Conservation (phyloP, 805 yeast species). For the Myxozyma geophila region DNA sequence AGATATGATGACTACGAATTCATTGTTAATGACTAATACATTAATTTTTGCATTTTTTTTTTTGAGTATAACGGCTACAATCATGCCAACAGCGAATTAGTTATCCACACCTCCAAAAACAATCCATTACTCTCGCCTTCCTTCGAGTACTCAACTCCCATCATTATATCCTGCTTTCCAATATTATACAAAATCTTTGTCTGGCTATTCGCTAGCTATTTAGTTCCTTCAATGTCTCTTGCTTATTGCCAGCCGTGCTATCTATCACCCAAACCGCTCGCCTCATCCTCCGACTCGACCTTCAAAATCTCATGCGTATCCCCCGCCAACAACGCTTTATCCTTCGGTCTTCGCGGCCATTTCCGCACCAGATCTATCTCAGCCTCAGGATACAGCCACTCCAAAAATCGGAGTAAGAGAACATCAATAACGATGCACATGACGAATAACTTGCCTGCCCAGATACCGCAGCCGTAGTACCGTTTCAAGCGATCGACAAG, state of each 20-base stretch:
- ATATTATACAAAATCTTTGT: too few species aligned
- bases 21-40: too few species aligned
- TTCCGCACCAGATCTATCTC: slow-evolving; percentile 75
- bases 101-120: too few species aligned
- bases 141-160: too few species aligned
- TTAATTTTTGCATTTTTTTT: too few species aligned
- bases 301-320: slow-evolving; percentile 12
- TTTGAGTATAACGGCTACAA: too few species aligned
- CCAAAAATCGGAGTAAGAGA: slow-evolving; percentile 64
- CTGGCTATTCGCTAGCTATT: too few species aligned
- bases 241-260: neutral
- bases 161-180: too few species aligned
- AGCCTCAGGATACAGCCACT: slow-evolving; percentile 68
- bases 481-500: slow-evolving; percentile 63
- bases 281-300: slow-evolving; percentile 35
- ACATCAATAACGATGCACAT: slow-evolving; percentile 82
- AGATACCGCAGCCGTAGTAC: slow-evolving; percentile 64
- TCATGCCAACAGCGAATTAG: too few species aligned
- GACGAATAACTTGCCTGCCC: slow-evolving; percentile 86
- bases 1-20: too few species aligned
- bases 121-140: too few species aligned
- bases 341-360: slow-evolving; percentile 35
- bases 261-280: slow-evolving; percentile 17
- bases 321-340: slow-evolving; percentile 27
- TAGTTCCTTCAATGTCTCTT: too few species aligned